phyloP scores from a whole-genome alignment of 495 filamentous ascomycete species.

The Staphylotrichum tortipilum region DNA sequence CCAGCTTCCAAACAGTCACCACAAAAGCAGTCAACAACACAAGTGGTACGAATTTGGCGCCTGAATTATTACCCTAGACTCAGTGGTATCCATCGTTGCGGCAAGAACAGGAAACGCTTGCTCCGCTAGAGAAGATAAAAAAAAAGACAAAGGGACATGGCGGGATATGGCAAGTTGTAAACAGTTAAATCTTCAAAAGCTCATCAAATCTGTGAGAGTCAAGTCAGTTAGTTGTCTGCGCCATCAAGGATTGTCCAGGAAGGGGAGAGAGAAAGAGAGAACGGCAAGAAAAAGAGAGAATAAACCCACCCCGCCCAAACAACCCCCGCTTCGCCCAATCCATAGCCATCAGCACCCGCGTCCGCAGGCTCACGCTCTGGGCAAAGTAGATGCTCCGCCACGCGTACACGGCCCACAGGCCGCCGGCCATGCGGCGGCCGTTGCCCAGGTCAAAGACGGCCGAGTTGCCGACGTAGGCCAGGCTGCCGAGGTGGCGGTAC shows the following conservation, averaged over 20 bases:
- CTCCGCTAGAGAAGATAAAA: no score
- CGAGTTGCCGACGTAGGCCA: slow-evolving; percentile 94
- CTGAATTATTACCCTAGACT: no score
- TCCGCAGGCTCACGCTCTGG: slow-evolving; percentile 90
- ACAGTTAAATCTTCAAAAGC: neutral
- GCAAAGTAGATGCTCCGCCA: slow-evolving; percentile 98
- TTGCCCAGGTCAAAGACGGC: slow-evolving; percentile 79
- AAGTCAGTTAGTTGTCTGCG: neutral
- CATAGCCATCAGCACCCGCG: slow-evolving; percentile 86
- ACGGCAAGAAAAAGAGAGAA: neutral
- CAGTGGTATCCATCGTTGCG: no score
- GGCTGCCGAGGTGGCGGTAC: slow-evolving; percentile 82
- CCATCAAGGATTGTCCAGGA: slow-evolving; percentile 39
- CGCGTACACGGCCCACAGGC: slow-evolving; percentile 87
- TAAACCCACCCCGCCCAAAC: slow-evolving; percentile 82
- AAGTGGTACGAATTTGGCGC: no score
- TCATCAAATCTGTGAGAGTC: slow-evolving; percentile 1
- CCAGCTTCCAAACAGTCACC: no score
- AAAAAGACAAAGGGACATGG: no score
- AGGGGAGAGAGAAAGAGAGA: neutral
- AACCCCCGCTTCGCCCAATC: slow-evolving; percentile 94
- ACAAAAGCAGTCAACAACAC: no score
- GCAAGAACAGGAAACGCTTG: no score
- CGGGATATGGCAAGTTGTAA: no score
- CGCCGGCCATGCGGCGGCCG: slow-evolving; percentile 72